Base-by-base conservation (phyloP, 352 stramenopile species). In the Hyaloperonospora arabidopsidis region DNA sequence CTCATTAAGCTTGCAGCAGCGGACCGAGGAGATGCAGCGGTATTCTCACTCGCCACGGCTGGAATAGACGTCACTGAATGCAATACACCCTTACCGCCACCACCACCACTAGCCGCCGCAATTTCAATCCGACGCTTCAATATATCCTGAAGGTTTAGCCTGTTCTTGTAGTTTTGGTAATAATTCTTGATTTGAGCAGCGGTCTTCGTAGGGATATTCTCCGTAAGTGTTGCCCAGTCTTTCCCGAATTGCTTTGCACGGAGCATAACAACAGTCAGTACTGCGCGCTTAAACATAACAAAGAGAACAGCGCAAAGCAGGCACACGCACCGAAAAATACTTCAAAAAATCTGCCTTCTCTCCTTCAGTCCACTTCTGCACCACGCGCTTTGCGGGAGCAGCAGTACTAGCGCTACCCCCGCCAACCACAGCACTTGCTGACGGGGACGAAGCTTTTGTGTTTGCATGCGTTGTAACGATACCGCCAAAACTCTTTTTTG, bases 141-240 rank as follows among this genome's bases (percentile, higher is more conserved):
- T 38, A 93, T 89, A 52, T 94, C 84, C 61, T 95, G 84, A 15
- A 96, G 51, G 19, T 89, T 89, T 12, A 95, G 67, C 4, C 85
- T 68, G 39, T 95, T 94, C 75, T 96, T 96, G 69, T 96, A 96
- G 53, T 96, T 96, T 61, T 96, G 87, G 53, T 95, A 96, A 64
- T 95, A 96, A 40, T 95, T 96, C 58, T 96, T 96, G 61, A 96
- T 94, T 57, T 95, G 86, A 2, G 82, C 83, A 15, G 84, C 76
- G 0, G 87, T 95, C 59, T 96, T 96, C 22, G 82, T 90, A 13
- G 84, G 86, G 45, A 96, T 95, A 44, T 72, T 90, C 34, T 92
- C 74, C 1, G 84, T 91, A 6, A 96, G 71, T 28, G 78, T 87
- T 10, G 80, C 48, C 87, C 87, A 96, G 53, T 95, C 84, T 52